Conservation (phyloP, 108 stramenopile genomes). For the Halocafeteria seosinensis region DNA sequence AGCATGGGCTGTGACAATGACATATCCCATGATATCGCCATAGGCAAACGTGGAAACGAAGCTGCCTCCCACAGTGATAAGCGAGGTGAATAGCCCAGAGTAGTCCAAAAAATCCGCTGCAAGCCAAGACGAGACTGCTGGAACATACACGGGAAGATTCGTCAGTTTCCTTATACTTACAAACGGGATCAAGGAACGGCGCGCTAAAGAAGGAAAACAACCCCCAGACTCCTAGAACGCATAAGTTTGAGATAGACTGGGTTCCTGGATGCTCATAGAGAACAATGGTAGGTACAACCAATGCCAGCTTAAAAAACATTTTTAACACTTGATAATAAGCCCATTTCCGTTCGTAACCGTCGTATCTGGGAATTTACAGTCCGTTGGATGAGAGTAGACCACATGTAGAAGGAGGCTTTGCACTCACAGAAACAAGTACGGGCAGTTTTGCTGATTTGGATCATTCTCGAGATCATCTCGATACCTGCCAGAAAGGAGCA, state of each 20-base stretch:
- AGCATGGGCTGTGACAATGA: not conserved
- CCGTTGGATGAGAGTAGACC: no score
- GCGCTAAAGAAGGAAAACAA: not conserved
- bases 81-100: no score
- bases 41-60: no score
- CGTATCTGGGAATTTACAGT: no score
- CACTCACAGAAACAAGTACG: not conserved
- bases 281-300: not conserved
- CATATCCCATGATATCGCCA: slow-evolving; percentile 4
- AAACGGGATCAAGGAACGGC: no score
- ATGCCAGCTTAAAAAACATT: not conserved
- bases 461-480: not conserved
- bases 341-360: slow-evolving; percentile 1
- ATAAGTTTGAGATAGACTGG: not conserved
- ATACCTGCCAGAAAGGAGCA: no score
- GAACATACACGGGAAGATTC: no score
- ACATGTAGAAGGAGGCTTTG: no score
- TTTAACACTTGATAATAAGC: not conserved
- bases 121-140: no score
- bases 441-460: not conserved
- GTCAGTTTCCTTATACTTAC: no score
- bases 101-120: no score
- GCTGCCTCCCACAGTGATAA: no score
- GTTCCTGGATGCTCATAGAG: not conserved
- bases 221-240: not conserved